These are phyloP conservation scores for Chaetomiaceae sp. DNA, from an alignment of 2,329 filamentous ascomycete genomes.

Conservation along the genomic window DNA sequence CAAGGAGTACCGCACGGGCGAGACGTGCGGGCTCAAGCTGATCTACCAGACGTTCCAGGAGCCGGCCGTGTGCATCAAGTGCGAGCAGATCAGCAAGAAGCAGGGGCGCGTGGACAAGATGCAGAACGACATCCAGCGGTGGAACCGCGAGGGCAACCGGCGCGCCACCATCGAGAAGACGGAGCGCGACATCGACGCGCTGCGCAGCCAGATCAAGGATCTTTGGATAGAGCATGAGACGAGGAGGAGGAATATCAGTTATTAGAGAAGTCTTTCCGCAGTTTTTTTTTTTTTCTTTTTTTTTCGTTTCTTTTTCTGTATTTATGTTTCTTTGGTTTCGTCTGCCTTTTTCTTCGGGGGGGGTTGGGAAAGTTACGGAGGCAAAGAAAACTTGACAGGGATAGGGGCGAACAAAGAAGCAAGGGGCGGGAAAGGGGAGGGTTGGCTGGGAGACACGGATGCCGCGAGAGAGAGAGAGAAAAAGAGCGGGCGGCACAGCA, in stretches of 20 bases:
- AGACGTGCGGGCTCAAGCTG: slow-evolving; percentile 92
- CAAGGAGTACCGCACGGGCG: slow-evolving; percentile 90
- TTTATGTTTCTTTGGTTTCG: background rate
- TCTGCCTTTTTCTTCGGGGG: background rate
- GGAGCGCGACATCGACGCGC: slow-evolving; percentile 58
- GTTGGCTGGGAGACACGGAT: background rate
- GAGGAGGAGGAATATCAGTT: slow-evolving; percentile 16
- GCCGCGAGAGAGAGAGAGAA: background rate
- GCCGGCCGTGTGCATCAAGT: slow-evolving; percentile 70
- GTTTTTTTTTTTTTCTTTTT: background rate
- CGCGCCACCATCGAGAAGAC: slow-evolving; percentile 69
- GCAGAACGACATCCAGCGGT: slow-evolving; percentile 68
- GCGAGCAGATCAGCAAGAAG: slow-evolving; percentile 86
- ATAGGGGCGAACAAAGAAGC: background rate
- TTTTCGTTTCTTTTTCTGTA: background rate
- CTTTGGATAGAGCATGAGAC: slow-evolving; percentile 40
- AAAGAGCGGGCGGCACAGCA: background rate
- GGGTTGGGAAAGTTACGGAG: background rate
- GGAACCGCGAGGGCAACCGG: slow-evolving; percentile 71
- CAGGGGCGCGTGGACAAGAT: slow-evolving; percentile 70
- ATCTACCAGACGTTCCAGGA: slow-evolving; percentile 69
- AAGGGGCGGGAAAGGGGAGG: background rate
- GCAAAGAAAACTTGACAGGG: no score
- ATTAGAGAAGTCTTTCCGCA: background rate
- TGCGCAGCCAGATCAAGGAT: slow-evolving; percentile 55